Base-by-base conservation (phyloP, 1,284 basidiomycete genomes). In the Gomphus bonarii region DNA sequence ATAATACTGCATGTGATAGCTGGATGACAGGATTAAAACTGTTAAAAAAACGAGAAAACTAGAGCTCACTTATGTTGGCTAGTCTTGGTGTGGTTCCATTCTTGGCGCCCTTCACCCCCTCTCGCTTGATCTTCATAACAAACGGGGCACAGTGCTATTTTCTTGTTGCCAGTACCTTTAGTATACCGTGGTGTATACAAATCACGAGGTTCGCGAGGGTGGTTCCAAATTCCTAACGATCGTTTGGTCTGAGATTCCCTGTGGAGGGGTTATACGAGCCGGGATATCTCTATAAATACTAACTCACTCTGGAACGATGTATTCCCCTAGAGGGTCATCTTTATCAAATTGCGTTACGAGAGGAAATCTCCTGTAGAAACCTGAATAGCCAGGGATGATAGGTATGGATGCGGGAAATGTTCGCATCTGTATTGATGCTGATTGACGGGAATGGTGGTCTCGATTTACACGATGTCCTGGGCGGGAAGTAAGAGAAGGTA, bases 181-280 rank as follows among this genome's bases (percentile, higher is more conserved):
- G 88, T 84, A 62, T 85, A 87, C 7, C 88, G 77, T 3, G 88
- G 87, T 0, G 84, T 87, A 64, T 91, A 91, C 16, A 91, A 70
- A 65, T 91, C 88, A 49, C 80, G 69, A 0, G 71, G 65, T 51
- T 69, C 68, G n/a, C 79, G 75, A 0, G 85, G 82, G 22, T 73
- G 67, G 59, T 88, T 86, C 61, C 78, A 57, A 25, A 51, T 57
- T 43, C 55, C 55, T 7, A 42, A 10, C n/a, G 47, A 18, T 28
- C 48, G 55, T 38, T 51, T 57, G 28, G 49, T 22, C 42, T 28
- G 36, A 44, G 20, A 50, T 31, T 54, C 36, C 16, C 36, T 42
- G 42, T 14, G 12, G 14, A 33, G 18, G 42, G 9, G 12, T 43
- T 43, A 44, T 22, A 38, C 3, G 12, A 43, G 25, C 14, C 25